Base-by-base conservation (phyloP, 148 eudicot species). In the Selenicereus undatus region DNA sequence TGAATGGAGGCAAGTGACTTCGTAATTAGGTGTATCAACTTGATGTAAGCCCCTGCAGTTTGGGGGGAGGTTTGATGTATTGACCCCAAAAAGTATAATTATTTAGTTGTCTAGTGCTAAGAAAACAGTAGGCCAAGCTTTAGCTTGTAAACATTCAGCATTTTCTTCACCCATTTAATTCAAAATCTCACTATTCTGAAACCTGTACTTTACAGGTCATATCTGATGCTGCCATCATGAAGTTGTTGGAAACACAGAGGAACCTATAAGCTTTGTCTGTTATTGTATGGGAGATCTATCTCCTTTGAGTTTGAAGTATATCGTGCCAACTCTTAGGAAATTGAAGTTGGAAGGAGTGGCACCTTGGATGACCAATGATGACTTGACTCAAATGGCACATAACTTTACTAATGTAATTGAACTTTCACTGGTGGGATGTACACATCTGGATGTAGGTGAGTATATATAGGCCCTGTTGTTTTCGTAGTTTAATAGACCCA, bases 261-360 rank as follows among this genome's bases (percentile, higher is more conserved):
- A 71, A 88, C 79, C 81, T 95, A 82, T 89, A 80, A 82, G 84
- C 82, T 29, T 84, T 95, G 84, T 90, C 95, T 78, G 77, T 89
- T 89, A 90, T 85, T 95, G 99, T 87, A 86, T 91, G 79, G 99
- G 97, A 81, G 97, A 91, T 79, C 79, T 92, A 82, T 92, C 97
- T 45, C 88, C 88, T 24, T 64, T 71, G 60, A 83, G 87, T 80
- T 90, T 91, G 79, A 82, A 74, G 82, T 51, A 82, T 71, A 85
- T 78, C 66, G 76, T 91, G 91, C 94, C 89, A 75, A 85, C 76
- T 65, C 86, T 95, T 82, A 91, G 87, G 84, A 95, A 83, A 77
- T 85, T 95, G 83, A 92, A 83, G 86, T 93, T 95, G 85, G 91
- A 93, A 89, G 90, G 97, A 79, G 97, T 92, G 81, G 82, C 94